A percentile compares a stretch with the other conserved stretches of the same genome.
These are phyloP conservation scores for Plasmodium sp. DNA, from an alignment of 169 alveolate genomes.

Conservation along the genomic window DNA sequence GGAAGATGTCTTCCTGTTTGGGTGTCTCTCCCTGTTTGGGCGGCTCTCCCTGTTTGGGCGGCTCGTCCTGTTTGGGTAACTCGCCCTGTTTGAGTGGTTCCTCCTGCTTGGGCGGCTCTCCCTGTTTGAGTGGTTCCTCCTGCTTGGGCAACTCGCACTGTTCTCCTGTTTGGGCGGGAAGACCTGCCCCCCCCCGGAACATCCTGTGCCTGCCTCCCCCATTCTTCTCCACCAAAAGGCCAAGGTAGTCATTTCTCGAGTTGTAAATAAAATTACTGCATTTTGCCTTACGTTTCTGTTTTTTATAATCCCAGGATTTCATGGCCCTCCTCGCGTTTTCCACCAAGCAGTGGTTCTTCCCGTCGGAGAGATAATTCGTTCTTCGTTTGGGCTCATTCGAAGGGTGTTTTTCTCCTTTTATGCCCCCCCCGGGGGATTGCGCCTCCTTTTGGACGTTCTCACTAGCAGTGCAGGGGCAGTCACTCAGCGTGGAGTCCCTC, in stretches of 20 bases:
- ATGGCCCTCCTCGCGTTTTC: neutral
- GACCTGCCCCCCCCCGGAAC: neutral
- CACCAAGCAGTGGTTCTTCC: neutral
- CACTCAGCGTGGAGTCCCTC: neutral
- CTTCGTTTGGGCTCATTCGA: neutral
- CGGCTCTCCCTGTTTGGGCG: too few relatives aligned
- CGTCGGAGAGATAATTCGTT: neutral
- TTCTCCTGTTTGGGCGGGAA: neutral
- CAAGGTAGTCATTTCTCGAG: constrained; percentile 60
- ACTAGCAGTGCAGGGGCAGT: neutral
- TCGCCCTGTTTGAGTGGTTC: neutral
- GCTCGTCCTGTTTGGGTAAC: too few relatives aligned
- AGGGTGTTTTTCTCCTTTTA: neutral
- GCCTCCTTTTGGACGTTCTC: neutral
- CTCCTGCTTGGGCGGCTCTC: neutral
- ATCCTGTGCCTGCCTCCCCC: neutral
- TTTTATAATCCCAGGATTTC: constrained; percentile 47
- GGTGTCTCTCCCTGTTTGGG: too few relatives aligned
- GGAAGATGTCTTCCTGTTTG: neutral
- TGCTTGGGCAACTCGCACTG: neutral
- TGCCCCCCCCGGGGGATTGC: neutral
- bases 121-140: neutral
- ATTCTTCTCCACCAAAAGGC: constrained; percentile 48
- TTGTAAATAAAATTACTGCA: constrained; percentile 69
- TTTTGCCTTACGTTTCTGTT: constrained; percentile 3